phyloP scores from a whole-genome alignment of 2,329 filamentous ascomycete genomes.

The Scedosporium minutisporum region DNA sequence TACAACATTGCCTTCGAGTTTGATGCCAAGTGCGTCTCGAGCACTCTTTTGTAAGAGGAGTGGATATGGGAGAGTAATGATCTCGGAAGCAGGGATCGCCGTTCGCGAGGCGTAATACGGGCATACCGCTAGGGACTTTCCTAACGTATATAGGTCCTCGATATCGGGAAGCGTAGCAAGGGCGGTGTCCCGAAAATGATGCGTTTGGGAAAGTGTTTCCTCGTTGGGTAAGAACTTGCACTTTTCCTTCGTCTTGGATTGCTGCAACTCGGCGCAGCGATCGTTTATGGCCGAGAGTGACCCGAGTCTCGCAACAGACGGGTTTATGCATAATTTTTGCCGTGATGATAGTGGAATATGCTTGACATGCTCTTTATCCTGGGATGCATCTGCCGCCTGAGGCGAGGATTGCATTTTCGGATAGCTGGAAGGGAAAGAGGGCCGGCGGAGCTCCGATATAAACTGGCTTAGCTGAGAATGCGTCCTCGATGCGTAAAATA shows the following conservation, averaged over 20 bases:
- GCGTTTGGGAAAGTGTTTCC: constrained; percentile 59
- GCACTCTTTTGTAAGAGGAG: constrained; percentile 79
- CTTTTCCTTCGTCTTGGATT: constrained; percentile 51
- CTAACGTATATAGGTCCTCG: constrained; percentile 74
- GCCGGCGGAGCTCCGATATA: constrained; percentile 68
- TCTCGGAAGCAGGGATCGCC: constrained; percentile 74
- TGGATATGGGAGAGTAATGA: constrained; percentile 88
- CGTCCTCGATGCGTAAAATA: constrained; percentile 87
- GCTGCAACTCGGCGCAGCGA: constrained; percentile 80
- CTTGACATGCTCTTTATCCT: constrained; percentile 46
- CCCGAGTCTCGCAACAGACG: constrained; percentile 61
- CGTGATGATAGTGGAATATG: constrained; percentile 77
- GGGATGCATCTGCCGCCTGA: constrained; percentile 2
- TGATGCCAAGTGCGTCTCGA: constrained; percentile 77
- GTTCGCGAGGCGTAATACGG: constrained; percentile 93
- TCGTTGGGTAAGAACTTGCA: constrained; percentile 74
- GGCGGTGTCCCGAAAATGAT: constrained; percentile 76
- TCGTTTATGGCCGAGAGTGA: constrained; percentile 83
- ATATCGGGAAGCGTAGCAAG: constrained; percentile 85
- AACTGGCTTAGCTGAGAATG: constrained; percentile 90
- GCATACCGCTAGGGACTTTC: constrained; percentile 71
- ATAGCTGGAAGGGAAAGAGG: constrained; percentile 66
- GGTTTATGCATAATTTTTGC: constrained; percentile 85
- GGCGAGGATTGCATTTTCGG: constrained; percentile 27
- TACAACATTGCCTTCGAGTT: constrained; percentile 79